Base-by-base conservation (phyloP, 495 filamentous ascomycete species). In the Pseudevernia furfuracea region DNA sequence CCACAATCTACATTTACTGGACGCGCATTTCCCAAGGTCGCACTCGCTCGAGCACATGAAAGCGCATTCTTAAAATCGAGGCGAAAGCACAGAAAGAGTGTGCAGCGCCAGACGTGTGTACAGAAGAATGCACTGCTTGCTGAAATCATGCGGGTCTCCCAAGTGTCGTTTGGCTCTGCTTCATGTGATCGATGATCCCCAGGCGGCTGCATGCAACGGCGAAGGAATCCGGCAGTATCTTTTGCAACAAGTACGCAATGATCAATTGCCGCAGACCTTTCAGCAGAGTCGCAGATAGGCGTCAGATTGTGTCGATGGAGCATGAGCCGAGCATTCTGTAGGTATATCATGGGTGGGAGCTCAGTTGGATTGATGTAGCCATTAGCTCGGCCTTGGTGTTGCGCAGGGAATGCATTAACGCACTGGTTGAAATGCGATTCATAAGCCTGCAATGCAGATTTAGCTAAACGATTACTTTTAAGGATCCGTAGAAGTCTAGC, bases 251-350 rank as follows among this genome's bases (percentile, higher is more conserved):
- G 78, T 21, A 88, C 81, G 73, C 92, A 97, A 65, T 89, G 85
- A 61, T 91, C 87, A 44, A 96, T 75, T 3, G 94, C 93, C 1
- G 81, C 80, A 12, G 75, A 72, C 28, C 93, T 84, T 39, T 85
- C 83, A 36, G 87, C 81, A 9, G 75, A 67, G 3, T 84, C 79
- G 68, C 90, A 94, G 37, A 81, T 77, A 0, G 91, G 87, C 0
- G 87, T 86, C 9, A 97, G 84, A 70, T 97, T 98, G 70, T 96
- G 92, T 17, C 94, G 89, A 75, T 97, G 91, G 25, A 98, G 85
- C 28, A 92, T 77, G 32, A 96, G 80, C 34, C 92, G 88, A 30
- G 88, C 87, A 67, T 90, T 89, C 67, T 96, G 89, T 28, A 97
- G 83, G 69, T 89, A 87, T 63, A 88, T 78, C 17, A 94, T 79